A percentile compares a stretch with the other conserved stretches of the same genome.
Conservation (phyloP, 768 basidiomycete genomes). For the Russula sp. region DNA sequence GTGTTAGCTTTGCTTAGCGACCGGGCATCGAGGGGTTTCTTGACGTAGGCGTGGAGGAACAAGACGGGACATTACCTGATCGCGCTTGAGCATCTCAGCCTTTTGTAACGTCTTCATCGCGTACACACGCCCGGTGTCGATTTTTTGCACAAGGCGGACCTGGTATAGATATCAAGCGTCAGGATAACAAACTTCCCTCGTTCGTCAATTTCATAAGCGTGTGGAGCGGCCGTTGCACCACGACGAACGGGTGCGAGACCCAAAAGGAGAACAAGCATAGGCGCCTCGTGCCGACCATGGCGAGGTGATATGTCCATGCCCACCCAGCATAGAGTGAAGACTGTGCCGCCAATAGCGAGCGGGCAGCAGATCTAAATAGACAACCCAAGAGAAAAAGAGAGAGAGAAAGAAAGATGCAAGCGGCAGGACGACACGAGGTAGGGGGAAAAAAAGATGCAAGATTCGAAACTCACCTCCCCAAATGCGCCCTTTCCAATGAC, state of each 20-base stretch:
- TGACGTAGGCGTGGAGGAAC: neutral
- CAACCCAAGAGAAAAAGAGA: neutral
- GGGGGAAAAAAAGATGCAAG: neutral
- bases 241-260: neutral
- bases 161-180: slow-evolving; percentile 26
- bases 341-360: too few relatives aligned
- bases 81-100: slow-evolving; percentile 98
- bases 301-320: too few relatives aligned
- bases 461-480: slow-evolving; percentile 63
- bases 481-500: slow-evolving; percentile 99
- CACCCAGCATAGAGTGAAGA: too few relatives aligned
- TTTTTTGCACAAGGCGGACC: slow-evolving; percentile 93
- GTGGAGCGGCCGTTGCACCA: neutral
- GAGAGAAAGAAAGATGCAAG: neutral
- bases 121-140: slow-evolving; percentile 95
- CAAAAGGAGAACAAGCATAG: neutral
- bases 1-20: neutral
- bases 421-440: neutral
- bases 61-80: slow-evolving; percentile 56
- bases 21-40: neutral
- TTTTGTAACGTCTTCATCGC: slow-evolving; percentile 98
- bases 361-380: neutral
- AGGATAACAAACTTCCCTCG: neutral
- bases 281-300: too few relatives aligned
- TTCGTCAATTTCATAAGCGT: neutral